Evolutionary conservation across 176 grass and related monocot species (phyloP), one percentile per base, ranked within the genome.

Genomic region (Tillandsia leiboldiana): DNA sequence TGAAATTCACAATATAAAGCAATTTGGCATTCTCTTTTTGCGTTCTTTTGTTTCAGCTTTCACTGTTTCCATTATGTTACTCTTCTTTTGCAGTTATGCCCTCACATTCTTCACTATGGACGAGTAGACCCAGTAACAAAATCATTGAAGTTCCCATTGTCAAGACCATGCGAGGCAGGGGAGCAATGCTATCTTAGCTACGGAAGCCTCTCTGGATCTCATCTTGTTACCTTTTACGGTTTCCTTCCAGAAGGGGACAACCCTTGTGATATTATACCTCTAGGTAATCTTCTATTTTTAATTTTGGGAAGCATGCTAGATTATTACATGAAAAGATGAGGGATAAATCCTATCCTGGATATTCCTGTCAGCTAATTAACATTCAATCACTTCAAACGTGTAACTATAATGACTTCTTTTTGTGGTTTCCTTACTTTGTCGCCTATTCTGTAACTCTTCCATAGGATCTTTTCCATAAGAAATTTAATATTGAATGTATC

Each of bases 21-120:
- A 42, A 42, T 42, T 42, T 42, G 33, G 33, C 33, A 4, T 79
- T 12, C 59, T 3, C 11, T 5, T 66, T 33, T 26, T 63, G 11
- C 67, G 47, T 48, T 29, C 70, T 72, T 33, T 70, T 53, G 66
- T 77, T 53, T 50, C 28, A 67, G 11, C 5, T 51, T 51, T 71
- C 69, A 14, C 20, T 24, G n/a, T 72, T 33, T 47, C 11, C 29
- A 22, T 33, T 51, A 28, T 24, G 49, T 48, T 66, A 51, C 51
- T 5, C 70, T 27, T 75, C 61, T 51, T 56, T 63, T 87, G 61
- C 79, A 96, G 93, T 77, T 90, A 1, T 87, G 73, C 70, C 79
- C 93, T 17, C 93, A 97, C 79, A 81, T 97, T 87, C 74, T 97
- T 85, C 87, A 92, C 67, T 97, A 97, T 75, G 93, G 93, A 14